phyloP scores from a whole-genome alignment of 768 basidiomycete species.

The Xerocomellus amylosporus region DNA sequence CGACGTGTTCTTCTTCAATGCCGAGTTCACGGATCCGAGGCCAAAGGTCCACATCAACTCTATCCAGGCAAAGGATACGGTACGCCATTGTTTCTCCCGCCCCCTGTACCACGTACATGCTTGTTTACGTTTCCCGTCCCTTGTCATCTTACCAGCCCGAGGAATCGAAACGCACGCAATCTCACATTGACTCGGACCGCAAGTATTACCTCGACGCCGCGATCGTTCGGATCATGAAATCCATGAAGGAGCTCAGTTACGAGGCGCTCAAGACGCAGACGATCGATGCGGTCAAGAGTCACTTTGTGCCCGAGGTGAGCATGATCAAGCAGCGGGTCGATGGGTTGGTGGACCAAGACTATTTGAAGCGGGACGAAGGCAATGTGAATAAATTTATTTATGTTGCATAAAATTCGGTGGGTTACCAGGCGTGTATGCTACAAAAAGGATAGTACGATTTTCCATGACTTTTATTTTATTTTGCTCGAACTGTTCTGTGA shows the following conservation, averaged over 20 bases:
- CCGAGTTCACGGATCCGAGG: constrained; percentile 74
- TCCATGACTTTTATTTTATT: no score
- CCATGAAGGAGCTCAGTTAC: constrained; percentile 77
- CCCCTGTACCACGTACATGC: neutral
- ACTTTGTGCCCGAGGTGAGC: constrained; percentile 82
- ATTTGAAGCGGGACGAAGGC: constrained; percentile 71
- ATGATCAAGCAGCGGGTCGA: constrained; percentile 86
- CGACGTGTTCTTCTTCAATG: constrained; percentile 82
- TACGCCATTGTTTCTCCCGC: constrained; percentile 37
- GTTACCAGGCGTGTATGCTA: neutral
- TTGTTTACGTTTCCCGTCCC: neutral
- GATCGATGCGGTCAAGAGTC: constrained; percentile 81
- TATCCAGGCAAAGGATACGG: constrained; percentile 91
- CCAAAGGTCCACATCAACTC: constrained; percentile 90
- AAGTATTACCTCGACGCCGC: constrained; percentile 87
- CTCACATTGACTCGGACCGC: constrained; percentile 83
- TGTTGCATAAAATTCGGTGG: constrained; percentile 51
- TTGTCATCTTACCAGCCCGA: constrained; percentile 54
- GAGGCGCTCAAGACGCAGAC: constrained; percentile 79
- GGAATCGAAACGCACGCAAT: constrained; percentile 80
- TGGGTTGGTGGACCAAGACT: constrained; percentile 81
- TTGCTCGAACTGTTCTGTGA: neutral
- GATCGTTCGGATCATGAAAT: constrained; percentile 96
- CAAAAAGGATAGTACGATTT: neutral
- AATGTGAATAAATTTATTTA: constrained; percentile 76